Base-by-base conservation (phyloP, 2,329 filamentous ascomycete genomes). In the Tolypocladium inflatum region DNA sequence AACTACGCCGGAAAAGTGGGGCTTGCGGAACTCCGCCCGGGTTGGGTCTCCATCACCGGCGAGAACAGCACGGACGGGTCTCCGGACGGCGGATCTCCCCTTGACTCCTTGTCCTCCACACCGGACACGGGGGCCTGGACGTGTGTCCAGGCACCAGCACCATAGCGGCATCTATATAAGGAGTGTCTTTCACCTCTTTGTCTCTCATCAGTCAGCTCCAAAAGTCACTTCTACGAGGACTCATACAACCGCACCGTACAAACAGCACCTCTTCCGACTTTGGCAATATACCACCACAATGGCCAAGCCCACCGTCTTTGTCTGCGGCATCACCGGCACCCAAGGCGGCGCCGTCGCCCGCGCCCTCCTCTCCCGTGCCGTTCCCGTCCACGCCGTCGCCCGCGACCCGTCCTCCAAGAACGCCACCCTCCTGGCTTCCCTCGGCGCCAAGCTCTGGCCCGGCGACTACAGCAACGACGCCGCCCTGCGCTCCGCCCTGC, bases 291-390 rank as follows among this genome's bases (percentile, higher is more conserved):
- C n/a, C 43, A 63, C 54, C 63, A 70, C 37, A 64, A 61, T 74
- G 71, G 48, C 69, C 56, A 60, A 26, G 60, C 57, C 59, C 11
- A 68, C 61, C 30, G 67, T 72, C 39, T 78, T 77, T 60, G 68
- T 78, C 59, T 67, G 65, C 58, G 71, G 68, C 55, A 73, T 71
- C 8, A 78, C 76, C 1, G 75, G 76, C 35, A 68, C 60, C 45
- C 73, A 76, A 59, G 76, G 76, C 53, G 67, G 67, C 4, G 67
- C 71, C 11, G 59, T 76, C 33, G 66, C 70, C 55, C 65, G 66
- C 37, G 63, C 68, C 42, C 73, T 77, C 37, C 69, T 67, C 33
- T 61, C 64, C 9, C 57, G 67, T 4, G 62, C 63, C 38, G 64
- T 74, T 37, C 57, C 65, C 53, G 67, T 77, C 56, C 71, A 67